Conservation (phyloP, 345 rosid species). For the Lumnitzera racemosa region DNA sequence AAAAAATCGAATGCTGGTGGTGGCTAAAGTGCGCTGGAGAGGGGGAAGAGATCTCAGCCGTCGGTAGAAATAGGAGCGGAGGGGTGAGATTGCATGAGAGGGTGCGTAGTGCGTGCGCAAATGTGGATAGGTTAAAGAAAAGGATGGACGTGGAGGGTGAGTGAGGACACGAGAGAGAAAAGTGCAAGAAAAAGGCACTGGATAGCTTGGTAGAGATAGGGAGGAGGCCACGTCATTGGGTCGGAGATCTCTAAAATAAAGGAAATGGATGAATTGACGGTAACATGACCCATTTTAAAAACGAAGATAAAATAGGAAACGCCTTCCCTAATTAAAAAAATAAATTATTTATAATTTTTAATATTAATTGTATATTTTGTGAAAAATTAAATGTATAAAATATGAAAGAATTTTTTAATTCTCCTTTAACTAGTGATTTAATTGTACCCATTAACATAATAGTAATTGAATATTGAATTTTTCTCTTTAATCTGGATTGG, state of each 20-base stretch:
- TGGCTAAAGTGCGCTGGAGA: slow-evolving; percentile 7
- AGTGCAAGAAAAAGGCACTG: slow-evolving; percentile 1
- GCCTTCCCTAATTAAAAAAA: too few relatives aligned
- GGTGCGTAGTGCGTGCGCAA: background rate
- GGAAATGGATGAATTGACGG: background rate
- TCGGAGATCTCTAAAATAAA: background rate
- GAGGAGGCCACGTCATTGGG: slow-evolving; percentile 15
- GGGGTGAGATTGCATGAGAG: background rate
- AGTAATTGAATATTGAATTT: too few relatives aligned
- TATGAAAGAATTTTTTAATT: too few relatives aligned
- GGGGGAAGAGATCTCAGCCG: background rate
- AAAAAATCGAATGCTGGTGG: background rate
- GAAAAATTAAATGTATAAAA: too few relatives aligned
- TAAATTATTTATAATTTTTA: too few relatives aligned
- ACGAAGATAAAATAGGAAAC: too few relatives aligned
- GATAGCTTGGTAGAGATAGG: slow-evolving; percentile 14
- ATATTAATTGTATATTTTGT: too few relatives aligned
- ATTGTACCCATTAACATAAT: too few relatives aligned
- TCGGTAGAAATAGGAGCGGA: background rate
- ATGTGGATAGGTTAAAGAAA: slow-evolving; percentile 1
- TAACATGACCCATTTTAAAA: background rate
- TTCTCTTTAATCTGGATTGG: too few relatives aligned
- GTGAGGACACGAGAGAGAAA: background rate
- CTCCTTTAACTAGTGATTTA: too few relatives aligned
- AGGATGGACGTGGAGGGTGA: slow-evolving; percentile 12